phyloP scores from a whole-genome alignment of 148 eudicot species.

The Oxyria digyna region DNA sequence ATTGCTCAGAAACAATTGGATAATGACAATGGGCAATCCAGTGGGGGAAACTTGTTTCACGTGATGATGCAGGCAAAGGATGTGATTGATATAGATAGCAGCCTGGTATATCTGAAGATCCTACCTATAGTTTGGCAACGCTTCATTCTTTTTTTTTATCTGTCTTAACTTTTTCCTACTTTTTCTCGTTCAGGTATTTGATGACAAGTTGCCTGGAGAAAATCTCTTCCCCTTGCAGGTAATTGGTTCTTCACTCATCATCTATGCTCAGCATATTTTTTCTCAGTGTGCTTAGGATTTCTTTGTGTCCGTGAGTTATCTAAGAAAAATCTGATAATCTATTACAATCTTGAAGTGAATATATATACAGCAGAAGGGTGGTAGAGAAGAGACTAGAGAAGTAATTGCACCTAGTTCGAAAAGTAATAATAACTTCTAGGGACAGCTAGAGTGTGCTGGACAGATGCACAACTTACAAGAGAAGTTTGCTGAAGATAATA shows the following conservation, averaged over 20 bases:
- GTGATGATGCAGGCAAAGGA: constrained; percentile 85
- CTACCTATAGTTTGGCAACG: not conserved
- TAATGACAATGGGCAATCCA: constrained; percentile 52
- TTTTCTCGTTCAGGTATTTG: constrained; percentile 54
- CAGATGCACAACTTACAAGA: too few species aligned
- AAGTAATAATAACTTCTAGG: too few species aligned
- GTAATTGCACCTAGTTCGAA: too few species aligned
- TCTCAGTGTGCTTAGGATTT: not conserved
- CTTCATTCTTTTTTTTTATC: not conserved
- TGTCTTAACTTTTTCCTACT: not conserved
- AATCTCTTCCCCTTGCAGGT: constrained; percentile 89
- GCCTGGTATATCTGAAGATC: constrained; percentile 50
- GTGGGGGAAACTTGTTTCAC: constrained; percentile 73
- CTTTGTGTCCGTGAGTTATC: not conserved
- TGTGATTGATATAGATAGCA: constrained; percentile 63
- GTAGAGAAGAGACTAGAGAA: too few species aligned
- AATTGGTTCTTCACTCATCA: constrained; percentile 8
- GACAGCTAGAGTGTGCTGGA: too few species aligned
- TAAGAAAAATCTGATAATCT: too few species aligned
- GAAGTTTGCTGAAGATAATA: too few species aligned
- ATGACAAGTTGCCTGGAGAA: constrained; percentile 78
- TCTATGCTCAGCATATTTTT: not conserved
- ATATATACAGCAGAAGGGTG: too few species aligned
- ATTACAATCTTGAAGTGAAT: too few species aligned
- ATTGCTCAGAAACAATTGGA: constrained; percentile 87